Evolutionary conservation across 371 early-diverging fungal genomes (phyloP).

Genomic region (Mortierella sp.): DNA sequence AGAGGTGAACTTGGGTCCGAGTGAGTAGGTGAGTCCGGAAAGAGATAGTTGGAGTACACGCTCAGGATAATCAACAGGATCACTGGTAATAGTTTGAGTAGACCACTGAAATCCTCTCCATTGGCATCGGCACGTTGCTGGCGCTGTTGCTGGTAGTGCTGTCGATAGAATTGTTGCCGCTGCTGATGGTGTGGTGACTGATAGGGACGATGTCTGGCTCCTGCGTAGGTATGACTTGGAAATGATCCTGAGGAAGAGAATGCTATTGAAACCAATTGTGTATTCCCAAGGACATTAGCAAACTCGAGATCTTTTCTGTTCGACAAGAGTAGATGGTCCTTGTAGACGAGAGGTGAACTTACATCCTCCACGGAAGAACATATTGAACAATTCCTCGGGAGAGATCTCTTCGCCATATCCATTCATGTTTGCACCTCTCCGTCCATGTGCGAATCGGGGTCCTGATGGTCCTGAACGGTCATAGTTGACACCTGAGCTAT

Average conservation of each 20-base stretch:
- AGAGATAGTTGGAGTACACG: slow-evolving; percentile 24
- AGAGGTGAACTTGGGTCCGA: slow-evolving; percentile 6
- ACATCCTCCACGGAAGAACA: slow-evolving; percentile 89
- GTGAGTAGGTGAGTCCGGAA: slow-evolving; percentile 11
- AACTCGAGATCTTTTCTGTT: too few species aligned
- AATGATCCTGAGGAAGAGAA: slow-evolving; percentile 54
- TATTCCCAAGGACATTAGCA: too few species aligned
- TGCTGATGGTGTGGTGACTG: slow-evolving; percentile 24
- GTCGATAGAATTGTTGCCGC: slow-evolving; percentile 24
- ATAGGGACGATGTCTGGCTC: slow-evolving; percentile 22
- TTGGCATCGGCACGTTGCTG: slow-evolving; percentile 14
- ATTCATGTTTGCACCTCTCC: too few species aligned
- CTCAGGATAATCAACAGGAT: slow-evolving; percentile 35
- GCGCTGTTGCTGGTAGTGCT: slow-evolving; percentile 28
- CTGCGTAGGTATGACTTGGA: slow-evolving; percentile 30
- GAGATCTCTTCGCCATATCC: slow-evolving; percentile 77
- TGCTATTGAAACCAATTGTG: background rate
- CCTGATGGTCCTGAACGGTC: slow-evolving; percentile 34
- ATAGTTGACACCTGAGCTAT: slow-evolving; percentile 41
- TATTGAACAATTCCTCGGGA: slow-evolving; percentile 95
- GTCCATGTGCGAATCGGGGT: slow-evolving; percentile 31
- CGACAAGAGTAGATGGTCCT: slow-evolving; percentile 2
- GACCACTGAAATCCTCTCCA: slow-evolving; percentile 10
- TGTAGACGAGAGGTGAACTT: slow-evolving; percentile 13
- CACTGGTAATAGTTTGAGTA: slow-evolving; percentile 41